These are phyloP conservation scores for Tranzscheliella williamsii DNA, from an alignment of 1,284 basidiomycete genomes.

Conservation along the genomic window DNA sequence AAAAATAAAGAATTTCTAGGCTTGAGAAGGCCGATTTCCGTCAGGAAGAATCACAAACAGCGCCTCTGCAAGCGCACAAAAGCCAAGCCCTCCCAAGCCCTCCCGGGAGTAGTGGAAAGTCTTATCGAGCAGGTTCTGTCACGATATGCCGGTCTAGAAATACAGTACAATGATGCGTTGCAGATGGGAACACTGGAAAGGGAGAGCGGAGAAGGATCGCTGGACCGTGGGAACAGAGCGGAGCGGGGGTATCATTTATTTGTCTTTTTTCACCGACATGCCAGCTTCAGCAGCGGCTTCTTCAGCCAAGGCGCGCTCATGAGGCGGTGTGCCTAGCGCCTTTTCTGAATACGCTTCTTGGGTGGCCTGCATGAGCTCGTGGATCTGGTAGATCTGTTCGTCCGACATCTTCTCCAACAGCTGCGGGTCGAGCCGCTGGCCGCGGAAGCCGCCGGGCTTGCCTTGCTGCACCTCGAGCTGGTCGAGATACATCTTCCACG, in stretches of 20 bases:
- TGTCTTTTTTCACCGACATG: slow-evolving; percentile 29
- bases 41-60: no score
- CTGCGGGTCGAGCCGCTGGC: slow-evolving; percentile 40
- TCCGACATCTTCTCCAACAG: slow-evolving; percentile 56
- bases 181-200: neutral
- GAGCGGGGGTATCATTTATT: neutral
- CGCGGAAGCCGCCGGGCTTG: slow-evolving; percentile 26
- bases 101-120: no score
- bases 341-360: slow-evolving; percentile 48
- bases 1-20: no score
- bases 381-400: slow-evolving; percentile 61
- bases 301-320: slow-evolving; percentile 21
- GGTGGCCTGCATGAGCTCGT: slow-evolving; percentile 55
- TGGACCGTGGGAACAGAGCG: neutral
- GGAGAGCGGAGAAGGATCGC: neutral
- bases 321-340: slow-evolving; percentile 32
- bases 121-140: no score
- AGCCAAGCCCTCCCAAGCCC: no score
- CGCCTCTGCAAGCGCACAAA: no score
- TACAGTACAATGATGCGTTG: slow-evolving; percentile 1
- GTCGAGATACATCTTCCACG: slow-evolving; percentile 61
- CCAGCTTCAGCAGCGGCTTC: slow-evolving; percentile 32
- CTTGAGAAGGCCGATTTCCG: no score
- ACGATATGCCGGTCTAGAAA: neutral
- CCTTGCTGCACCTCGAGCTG: slow-evolving; percentile 42